phyloP scores from a whole-genome alignment of 2,329 filamentous ascomycete species.

The Penicillium corylophilum region DNA sequence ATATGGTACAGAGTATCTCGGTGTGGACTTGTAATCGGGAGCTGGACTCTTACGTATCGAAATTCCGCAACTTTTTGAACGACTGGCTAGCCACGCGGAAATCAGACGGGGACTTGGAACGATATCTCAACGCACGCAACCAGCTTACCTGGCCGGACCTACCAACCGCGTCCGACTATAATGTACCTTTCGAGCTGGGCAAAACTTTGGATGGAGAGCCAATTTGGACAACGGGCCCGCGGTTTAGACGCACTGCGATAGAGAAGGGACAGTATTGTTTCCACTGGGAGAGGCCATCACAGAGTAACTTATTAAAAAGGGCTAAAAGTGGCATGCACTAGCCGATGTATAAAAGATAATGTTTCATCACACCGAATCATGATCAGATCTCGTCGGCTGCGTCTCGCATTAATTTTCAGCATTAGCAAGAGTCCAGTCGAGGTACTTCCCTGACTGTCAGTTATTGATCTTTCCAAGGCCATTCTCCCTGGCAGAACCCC shows the following conservation, averaged over 20 bases:
- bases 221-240: constrained; percentile 9
- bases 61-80: constrained; percentile 17
- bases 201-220: constrained; percentile 10
- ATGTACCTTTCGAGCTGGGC: constrained; percentile 16
- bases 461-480: too few species aligned
- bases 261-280: constrained; percentile 20
- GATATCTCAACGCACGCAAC: constrained; percentile 20
- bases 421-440: too few species aligned
- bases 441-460: too few species aligned
- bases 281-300: constrained; percentile 18
- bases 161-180: constrained; percentile 15
- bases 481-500: constrained; percentile 20
- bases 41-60: constrained; percentile 17
- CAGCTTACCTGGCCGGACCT: constrained; percentile 17
- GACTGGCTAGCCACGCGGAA: constrained; percentile 17
- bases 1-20: constrained; percentile 19
- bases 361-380: too few species aligned
- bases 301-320: constrained; percentile 10
- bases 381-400: too few species aligned
- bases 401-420: too few species aligned
- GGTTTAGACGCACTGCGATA: constrained; percentile 11
- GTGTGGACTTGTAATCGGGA: constrained; percentile 16
- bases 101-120: constrained; percentile 9
- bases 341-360: too few species aligned
- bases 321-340: constrained; percentile 1